Base-by-base conservation (phyloP, 805 yeast species). In the Kazachstania kunashirensis region DNA sequence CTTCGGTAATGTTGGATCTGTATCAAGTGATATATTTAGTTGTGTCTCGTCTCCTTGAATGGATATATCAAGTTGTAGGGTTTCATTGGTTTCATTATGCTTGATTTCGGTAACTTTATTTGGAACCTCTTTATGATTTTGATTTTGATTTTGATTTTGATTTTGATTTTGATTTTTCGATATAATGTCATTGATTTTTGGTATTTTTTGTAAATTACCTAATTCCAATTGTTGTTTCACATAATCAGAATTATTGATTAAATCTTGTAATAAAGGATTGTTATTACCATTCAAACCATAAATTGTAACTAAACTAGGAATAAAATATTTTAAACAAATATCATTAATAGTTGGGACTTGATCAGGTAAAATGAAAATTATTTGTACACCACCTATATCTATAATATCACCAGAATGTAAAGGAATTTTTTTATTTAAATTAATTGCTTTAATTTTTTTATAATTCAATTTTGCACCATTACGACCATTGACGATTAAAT, bases 351-450 rank as follows among this genome's bases (percentile, higher is more conserved):
- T 63, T 3, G 96, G 95, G 9, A 75, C 73, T 2, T 84, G 75
- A 55, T 86, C 96, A 2, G 97, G 97, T 45, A 89, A 65, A 24
- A 89, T 86, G 55, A 92, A 89, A 94, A 92, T 88, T 97, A 92
- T 92, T 61, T 92, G 97, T 9, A 95, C 84, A 5, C 96, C 96
- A 9, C 97, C 97, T 31, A 92, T 77, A 50, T 92, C 98, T 41
- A 92, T 62, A 11, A 92, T 77, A 31, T 86, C 81, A 13, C 98
- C 98, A 2, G 92, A 79, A 35, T 71, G 70, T 38, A 92, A 68
- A 7, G 76, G 69, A 11, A 77, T 68, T 6, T 75, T 66, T 9
- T 63, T 46, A 5, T 63, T 59, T 28, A 61, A 48, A 6, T 68
- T 62, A 6, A 77, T 79, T 20, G 69, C 53, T 14, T 57, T 51